These are phyloP conservation scores for Davidsoniella neocaledoniae DNA, from an alignment of 2,329 filamentous ascomycete genomes.

Conservation along the genomic window DNA sequence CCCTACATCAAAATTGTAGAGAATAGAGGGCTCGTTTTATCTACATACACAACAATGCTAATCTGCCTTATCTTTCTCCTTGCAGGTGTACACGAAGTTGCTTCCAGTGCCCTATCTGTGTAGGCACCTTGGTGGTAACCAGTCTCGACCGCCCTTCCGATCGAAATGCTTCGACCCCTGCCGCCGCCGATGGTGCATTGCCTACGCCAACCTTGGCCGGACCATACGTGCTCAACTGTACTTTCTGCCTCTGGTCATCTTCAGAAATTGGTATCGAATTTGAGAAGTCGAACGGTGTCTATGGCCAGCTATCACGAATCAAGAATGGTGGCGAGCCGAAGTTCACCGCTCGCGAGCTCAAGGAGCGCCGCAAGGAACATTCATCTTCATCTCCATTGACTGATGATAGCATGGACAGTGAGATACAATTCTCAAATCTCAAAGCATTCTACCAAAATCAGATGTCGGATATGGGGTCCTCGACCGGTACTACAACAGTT, in stretches of 20 bases:
- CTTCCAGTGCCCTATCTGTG: slow-evolving; percentile 85
- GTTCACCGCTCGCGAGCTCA: slow-evolving; percentile 33
- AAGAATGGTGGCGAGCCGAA: slow-evolving; percentile 41
- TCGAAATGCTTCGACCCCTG: slow-evolving; percentile 25
- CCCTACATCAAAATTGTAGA: no score
- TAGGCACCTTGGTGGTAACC: slow-evolving; percentile 53
- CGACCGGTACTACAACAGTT: slow-evolving; percentile 22
- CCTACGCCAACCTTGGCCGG: slow-evolving; percentile 24
- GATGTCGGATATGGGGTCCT: slow-evolving; percentile 43
- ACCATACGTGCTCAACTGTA: slow-evolving; percentile 68
- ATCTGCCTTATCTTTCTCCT: no score
- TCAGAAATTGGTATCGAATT: slow-evolving; percentile 81
- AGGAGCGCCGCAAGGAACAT: slow-evolving; percentile 33
- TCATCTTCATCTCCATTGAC: slow-evolving; percentile 19
- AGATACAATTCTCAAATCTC: slow-evolving; percentile 58
- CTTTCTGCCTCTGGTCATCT: slow-evolving; percentile 86
- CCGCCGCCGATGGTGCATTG: slow-evolving; percentile 20
- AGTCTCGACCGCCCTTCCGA: slow-evolving; percentile 44
- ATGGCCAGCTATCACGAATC: slow-evolving; percentile 58
- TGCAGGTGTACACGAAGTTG: slow-evolving; percentile 78
- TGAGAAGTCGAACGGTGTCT: slow-evolving; percentile 74
- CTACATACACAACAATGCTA: neutral
- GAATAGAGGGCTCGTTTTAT: no score
- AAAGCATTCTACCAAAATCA: slow-evolving; percentile 71
- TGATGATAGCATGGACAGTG: slow-evolving; percentile 37